Conservation (phyloP, 768 basidiomycete species). For the Tremella yokohamensis region DNA sequence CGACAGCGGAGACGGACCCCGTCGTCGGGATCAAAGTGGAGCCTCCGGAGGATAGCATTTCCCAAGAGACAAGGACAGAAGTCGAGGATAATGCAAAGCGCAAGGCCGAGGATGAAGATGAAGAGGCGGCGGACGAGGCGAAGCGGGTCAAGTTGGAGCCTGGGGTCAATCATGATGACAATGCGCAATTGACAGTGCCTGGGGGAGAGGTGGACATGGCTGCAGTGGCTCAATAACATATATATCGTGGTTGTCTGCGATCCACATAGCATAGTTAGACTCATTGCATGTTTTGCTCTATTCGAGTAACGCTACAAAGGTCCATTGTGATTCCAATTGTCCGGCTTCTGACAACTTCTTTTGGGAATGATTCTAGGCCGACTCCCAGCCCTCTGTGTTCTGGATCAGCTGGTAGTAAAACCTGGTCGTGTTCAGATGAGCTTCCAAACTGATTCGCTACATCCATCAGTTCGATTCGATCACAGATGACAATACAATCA, state of each 20-base stretch:
- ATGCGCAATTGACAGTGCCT: background rate
- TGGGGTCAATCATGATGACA: background rate
- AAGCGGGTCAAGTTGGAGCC: conserved; percentile 25
- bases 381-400: conserved; percentile 55
- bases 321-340: background rate
- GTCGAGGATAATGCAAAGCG: conserved; percentile 2
- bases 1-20: too few species aligned
- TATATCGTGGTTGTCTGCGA: background rate
- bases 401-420: conserved; percentile 51
- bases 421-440: conserved; percentile 48
- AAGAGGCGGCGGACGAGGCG: conserved; percentile 7
- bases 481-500: background rate
- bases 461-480: background rate
- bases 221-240: background rate
- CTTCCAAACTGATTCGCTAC: conserved; percentile 41
- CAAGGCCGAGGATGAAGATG: conserved; percentile 13
- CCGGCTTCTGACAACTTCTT: too few species aligned
- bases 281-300: conserved; percentile 6
- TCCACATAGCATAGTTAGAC: background rate
- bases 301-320: background rate
- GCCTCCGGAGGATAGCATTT: background rate
- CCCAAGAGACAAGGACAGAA: background rate
- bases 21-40: conserved; percentile 6
- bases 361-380: too few species aligned
- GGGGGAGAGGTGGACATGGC: background rate